These are phyloP conservation scores for Arthrobotrys musiformis DNA, from an alignment of 2,329 filamentous ascomycete genomes.

Conservation along the genomic window DNA sequence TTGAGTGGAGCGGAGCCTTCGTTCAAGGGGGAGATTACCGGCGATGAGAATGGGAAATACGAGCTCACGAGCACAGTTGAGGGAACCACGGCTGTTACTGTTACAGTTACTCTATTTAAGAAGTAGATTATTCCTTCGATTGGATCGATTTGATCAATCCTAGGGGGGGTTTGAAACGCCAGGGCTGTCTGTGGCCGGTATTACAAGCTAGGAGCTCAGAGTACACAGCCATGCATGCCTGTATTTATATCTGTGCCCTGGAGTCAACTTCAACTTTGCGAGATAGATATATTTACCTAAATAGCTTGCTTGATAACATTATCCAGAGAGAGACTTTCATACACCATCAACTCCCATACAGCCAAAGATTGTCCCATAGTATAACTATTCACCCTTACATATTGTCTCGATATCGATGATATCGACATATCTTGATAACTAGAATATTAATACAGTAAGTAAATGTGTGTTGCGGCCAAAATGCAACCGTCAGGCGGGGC, in stretches of 20 bases:
- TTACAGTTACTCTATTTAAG: conserved; percentile 42
- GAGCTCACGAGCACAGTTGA: conserved; percentile 24
- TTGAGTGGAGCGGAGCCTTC: conserved; percentile 14
- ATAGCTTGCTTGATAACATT: no score
- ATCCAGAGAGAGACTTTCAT: no score
- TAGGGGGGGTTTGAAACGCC: not conserved
- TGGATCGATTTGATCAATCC: not conserved
- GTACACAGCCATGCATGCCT: no score
- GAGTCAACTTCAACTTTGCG: no score
- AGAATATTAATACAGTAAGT: not conserved
- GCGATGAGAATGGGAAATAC: conserved; percentile 26
- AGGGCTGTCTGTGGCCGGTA: not conserved
- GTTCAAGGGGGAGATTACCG: conserved; percentile 24
- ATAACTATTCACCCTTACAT: not conserved
- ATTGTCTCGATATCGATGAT: not conserved
- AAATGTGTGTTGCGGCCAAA: conserved; percentile 5
- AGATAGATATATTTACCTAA: no score
- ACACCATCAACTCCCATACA: no score
- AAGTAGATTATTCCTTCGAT: conserved; percentile 2
- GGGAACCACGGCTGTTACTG: not conserved
- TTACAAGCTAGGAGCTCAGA: not conserved
- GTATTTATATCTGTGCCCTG: no score
- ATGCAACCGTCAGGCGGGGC: conserved; percentile 17
- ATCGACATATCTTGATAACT: no score
- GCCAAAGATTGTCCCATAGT: no score